Evolutionary conservation across 768 basidiomycete species (phyloP), one percentile per base, ranked within the genome.

Genomic region (Podaxis carcinomalis): DNA sequence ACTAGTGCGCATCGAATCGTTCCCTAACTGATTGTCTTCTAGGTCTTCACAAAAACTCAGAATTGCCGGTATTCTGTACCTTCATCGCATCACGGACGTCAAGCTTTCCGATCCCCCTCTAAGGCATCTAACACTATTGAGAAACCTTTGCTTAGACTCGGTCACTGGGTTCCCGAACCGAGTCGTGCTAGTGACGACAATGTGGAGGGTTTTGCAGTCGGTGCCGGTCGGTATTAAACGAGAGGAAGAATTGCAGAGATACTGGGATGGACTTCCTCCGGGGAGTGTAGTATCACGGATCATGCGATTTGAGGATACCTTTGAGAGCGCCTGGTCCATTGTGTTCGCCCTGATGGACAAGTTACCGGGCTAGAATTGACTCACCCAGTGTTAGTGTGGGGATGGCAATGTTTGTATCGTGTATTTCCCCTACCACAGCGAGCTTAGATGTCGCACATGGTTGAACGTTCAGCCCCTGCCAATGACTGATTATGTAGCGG

Each of bases 61-160:
- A 37, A 60, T 65, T n/a, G 49, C 35, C 3, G 64, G 62, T 11
- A 63, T 65, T 16, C 54, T 65, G 9, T 65, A 65, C 23, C 64
- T 65, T 14, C 56, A 63, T 35, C 56, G 57, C 3, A 65, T 63
- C 23, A 63, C 64, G 46, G 62, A 65, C 35, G 51, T 49, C 40
- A 62, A 54, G 25, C 56, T 65, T 51, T 57, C 64, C 1, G 64
- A 65, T 23, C 64, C 59, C 14, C 64, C 59, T 2, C 47, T 55
- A 14, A 40, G 51, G 10, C 62, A 53, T 32, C 51, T 63, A n/a
- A 44, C 52, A 10, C 46, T 61, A 44, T 53, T 65, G 27, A 51
- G 58, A 39, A 52, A 49, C 7, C 27, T 65, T 21, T 54, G 53
- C 32, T 44, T 53, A 11, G 51, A 54, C 1, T 61, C 59, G 11